Evolutionary conservation across 768 basidiomycete genomes (phyloP).

Genomic region (Psilocybe tampanensis): DNA sequence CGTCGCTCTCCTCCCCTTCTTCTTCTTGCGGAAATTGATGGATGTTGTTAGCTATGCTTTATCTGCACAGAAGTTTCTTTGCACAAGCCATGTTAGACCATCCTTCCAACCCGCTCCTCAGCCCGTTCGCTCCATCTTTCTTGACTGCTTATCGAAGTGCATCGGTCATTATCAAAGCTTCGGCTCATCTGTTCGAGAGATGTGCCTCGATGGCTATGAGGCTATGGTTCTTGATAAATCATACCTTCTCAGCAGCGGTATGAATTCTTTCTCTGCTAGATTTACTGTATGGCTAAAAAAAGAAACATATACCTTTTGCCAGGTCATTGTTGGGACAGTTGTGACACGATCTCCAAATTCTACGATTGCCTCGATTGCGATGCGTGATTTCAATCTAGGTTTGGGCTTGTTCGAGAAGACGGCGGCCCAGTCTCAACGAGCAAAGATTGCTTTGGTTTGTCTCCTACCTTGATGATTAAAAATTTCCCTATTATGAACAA

Average conservation of each 20-base stretch:
- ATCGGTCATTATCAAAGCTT: slow-evolving; percentile 51
- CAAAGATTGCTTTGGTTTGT: slow-evolving; percentile 45
- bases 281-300: too few species aligned
- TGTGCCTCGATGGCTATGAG: slow-evolving; percentile 49
- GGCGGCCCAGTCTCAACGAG: slow-evolving; percentile 46
- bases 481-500: neutral
- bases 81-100: slow-evolving; percentile 59
- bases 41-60: slow-evolving; percentile 46
- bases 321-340: slow-evolving; percentile 64
- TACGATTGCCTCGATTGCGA: slow-evolving; percentile 49
- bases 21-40: neutral
- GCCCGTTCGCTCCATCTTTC: slow-evolving; percentile 58
- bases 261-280: too few species aligned
- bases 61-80: slow-evolving; percentile 59
- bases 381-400: slow-evolving; percentile 49
- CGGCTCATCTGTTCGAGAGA: slow-evolving; percentile 49
- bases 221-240: slow-evolving; percentile 53
- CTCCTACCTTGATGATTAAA: slow-evolving; percentile 7
- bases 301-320: neutral
- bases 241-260: slow-evolving; percentile 53
- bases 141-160: slow-evolving; percentile 56
- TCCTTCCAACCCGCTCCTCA: slow-evolving; percentile 54
- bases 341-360: slow-evolving; percentile 58
- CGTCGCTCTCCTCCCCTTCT: slow-evolving; percentile 20
- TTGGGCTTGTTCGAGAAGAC: slow-evolving; percentile 48